Base-by-base conservation (phyloP, 2,329 filamentous ascomycete genomes). In the Aspergillus pseudonomiae region DNA sequence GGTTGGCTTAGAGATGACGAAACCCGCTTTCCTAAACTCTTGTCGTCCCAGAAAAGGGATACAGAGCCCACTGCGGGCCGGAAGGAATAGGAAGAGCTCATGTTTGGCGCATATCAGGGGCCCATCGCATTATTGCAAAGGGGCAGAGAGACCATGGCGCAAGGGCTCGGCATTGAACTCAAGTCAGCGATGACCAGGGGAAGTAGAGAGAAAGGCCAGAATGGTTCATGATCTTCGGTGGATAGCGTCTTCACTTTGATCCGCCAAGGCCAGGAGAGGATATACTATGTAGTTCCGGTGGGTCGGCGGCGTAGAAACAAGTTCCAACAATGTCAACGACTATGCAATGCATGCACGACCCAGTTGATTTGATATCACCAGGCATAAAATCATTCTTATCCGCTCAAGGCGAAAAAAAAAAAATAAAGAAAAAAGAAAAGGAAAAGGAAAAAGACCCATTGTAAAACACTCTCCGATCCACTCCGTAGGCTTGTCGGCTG, bases 41-140 rank as follows among this genome's bases (percentile, higher is more conserved):
- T 45, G 50, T 57, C 58, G 58, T 61, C 26, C 60, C 63, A 50
- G 56, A 54, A 52, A 56, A 43, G 59, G 57, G 57, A 48, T 41
- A 24, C n/a, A 12, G 32, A 59, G n/a, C 28, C 60, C 65, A 60
- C 60, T 26, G 39, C 16, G 58, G 57, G 63, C 26, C 61, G 50
- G 63, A 32, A 61, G 43, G 24, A 45, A 59, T 63, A 61, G 63
- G 65, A 60, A 65, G 28, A 30, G 46, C 26, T 54, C 57, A 48
- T 24, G 34, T 28, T 39, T 43, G 56, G 41, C 28, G 45, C 62
- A 63, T 55, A 63, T 65, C 63, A 66, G 67, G 68, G 67, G 55
- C 48, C 32, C 48, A 39, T 24, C 46, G 19, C 60, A 57, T 48
- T 50, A 39, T 52, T 59, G 58, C 52, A 53, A 63, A 60, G 57